A percentile compares a stretch with the other conserved stretches of the same genome.
These are phyloP conservation scores for Liquidambar formosana DNA, from an alignment of 164 flowering plant species.

Conservation along the genomic window DNA sequence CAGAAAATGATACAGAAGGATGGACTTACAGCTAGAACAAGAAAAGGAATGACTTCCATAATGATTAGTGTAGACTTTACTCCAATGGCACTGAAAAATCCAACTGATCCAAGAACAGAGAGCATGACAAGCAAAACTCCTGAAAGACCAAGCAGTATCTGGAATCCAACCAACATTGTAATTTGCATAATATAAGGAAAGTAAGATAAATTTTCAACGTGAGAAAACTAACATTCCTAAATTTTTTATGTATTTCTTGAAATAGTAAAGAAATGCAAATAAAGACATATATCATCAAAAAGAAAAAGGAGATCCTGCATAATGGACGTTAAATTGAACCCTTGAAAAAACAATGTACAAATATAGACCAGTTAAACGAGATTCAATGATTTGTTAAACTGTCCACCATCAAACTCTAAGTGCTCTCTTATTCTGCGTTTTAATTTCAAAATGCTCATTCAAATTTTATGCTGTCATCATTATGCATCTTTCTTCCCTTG, in stretches of 20 bases:
- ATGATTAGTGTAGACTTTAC: constrained; percentile 96
- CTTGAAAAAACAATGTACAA: no score
- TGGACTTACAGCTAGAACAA: constrained; percentile 93
- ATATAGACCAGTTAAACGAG: no score
- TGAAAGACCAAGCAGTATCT: constrained; percentile 91
- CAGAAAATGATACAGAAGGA: neutral
- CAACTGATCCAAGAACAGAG: constrained; percentile 88
- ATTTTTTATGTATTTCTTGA: no score
- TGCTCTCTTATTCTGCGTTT: neutral
- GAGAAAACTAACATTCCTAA: neutral
- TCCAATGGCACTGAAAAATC: constrained; percentile 95
- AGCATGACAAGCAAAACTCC: constrained; percentile 95
- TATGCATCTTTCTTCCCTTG: neutral
- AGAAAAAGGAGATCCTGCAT: no score
- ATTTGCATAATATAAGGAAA: neutral
- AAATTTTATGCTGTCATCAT: neutral
- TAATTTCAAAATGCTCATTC: neutral
- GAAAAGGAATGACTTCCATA: constrained; percentile 99
- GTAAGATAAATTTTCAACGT: neutral
- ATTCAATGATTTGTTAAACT: no score
- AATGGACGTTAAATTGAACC: no score
- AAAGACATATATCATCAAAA: no score
- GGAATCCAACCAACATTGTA: constrained; percentile 24
- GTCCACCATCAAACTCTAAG: no score
- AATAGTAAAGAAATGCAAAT: no score